Base-by-base conservation (phyloP, 2,329 filamentous ascomycete genomes). In the Epichloe bromicola region DNA sequence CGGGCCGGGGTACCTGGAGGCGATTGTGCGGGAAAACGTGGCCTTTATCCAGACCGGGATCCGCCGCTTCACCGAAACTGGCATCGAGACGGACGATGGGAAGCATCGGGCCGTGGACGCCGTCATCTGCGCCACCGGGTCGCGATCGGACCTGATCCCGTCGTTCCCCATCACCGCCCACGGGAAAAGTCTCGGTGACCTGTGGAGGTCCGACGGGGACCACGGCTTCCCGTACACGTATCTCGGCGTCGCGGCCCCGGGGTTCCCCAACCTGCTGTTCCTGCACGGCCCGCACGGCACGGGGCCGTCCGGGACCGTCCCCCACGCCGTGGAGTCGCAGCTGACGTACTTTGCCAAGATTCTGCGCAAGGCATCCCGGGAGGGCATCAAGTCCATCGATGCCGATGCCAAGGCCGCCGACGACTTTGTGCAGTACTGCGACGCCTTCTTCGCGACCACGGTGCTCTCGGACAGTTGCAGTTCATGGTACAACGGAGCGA, bases 401-500 rank as follows among this genome's bases (percentile, higher is more conserved):
- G 82, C 83, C 0, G 75, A 73, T 0, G 71, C 72, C 45, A 67
- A 70, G 33, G 84, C 84, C 0, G 68, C 83, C 0, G 81, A 85
- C 40, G 82, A 86, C 57, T 84, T 83, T 55, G 65, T 78, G 11
- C 73, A 75, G 49, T 83, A 82, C 63, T 71, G 69, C 26, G 74
- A 80, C 55, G 71, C 73, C 0, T 80, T 79, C 60, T 80, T 79
- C 57, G 62, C 66, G 0, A 72, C 64, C 20, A 80, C 76, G 0
- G 76, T 80, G 2, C 64, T 83, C 51, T 71, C 73, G 0, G 79
- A 83, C 49, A 76, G 78, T 51, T 88, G 84, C 61, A 80, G 76
- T 40, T 83, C 79, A 0, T 88, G 85, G 85, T 85, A 84, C 53
- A 88, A 88, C 53, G 80, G 83, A 12, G 80, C 79, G 0, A 67